Percentiles rank a stretch among this genome's conserved stretches.
phyloP scores from a whole-genome alignment of 805 yeast species.

The Candida piceae region DNA sequence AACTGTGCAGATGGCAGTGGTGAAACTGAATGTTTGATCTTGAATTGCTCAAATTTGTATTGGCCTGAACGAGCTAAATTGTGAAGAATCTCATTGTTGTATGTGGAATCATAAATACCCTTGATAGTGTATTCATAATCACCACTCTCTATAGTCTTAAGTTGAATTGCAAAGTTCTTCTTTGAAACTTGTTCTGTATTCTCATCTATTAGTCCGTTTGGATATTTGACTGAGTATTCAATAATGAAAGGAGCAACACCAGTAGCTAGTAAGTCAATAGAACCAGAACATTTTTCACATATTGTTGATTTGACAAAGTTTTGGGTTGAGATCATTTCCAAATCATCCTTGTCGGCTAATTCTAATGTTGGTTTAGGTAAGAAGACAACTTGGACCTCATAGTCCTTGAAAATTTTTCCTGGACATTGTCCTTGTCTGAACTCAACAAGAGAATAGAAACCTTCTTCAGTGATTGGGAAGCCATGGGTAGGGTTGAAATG shows the following conservation, averaged over 20 bases:
- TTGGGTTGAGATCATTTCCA: not conserved
- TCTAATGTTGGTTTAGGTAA: conserved; percentile 26
- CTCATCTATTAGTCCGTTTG: conserved; percentile 45
- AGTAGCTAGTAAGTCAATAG: conserved; percentile 35
- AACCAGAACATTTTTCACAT: conserved; percentile 24
- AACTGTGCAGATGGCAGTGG: conserved; percentile 53
- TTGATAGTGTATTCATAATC: conserved; percentile 54
- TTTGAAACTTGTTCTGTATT: conserved; percentile 43
- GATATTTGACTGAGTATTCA: conserved; percentile 56
- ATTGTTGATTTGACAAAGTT: conserved; percentile 10
- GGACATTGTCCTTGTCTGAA: conserved; percentile 41
- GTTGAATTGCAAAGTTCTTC: conserved; percentile 28
- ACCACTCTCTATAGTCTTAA: conserved; percentile 48
- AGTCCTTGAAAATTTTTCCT: conserved; percentile 31
- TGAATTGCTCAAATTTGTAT: conserved; percentile 30
- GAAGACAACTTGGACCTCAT: conserved; percentile 22
- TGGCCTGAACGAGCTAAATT: conserved; percentile 17
- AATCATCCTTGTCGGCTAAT: conserved; percentile 7
- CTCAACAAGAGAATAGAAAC: conserved; percentile 36
- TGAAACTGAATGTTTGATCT: conserved; percentile 48
- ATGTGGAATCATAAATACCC: conserved; percentile 62
- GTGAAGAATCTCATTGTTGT: conserved; percentile 37
- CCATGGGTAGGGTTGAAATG: conserved; percentile 22
- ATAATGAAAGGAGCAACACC: conserved; percentile 67
- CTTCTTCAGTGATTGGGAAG: conserved; percentile 35